These are phyloP conservation scores for Tilletiopsis washingtonensis DNA, from an alignment of 1,284 basidiomycete species.

Conservation along the genomic window DNA sequence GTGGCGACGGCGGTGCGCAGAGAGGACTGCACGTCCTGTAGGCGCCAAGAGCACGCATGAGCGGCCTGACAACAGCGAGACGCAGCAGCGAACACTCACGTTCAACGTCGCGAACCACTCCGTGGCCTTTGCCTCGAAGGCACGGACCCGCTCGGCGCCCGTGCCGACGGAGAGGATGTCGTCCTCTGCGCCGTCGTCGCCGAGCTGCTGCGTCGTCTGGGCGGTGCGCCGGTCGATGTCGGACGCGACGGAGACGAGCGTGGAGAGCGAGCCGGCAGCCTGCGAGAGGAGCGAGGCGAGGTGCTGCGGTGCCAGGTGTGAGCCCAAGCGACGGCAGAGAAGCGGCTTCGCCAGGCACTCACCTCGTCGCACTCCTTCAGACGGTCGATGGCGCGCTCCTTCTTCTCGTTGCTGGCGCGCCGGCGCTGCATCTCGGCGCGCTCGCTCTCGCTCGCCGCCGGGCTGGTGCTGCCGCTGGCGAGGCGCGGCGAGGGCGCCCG, in stretches of 20 bases:
- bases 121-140: background rate
- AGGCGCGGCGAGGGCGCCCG: no score
- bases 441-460: no score
- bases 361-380: background rate
- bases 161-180: background rate
- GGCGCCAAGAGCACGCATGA: no score
- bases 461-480: no score
- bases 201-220: no score
- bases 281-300: background rate
- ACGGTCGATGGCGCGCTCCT: background rate
- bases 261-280: background rate
- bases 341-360: background rate
- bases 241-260: background rate
- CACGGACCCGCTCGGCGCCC: background rate
- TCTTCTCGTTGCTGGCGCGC: background rate
- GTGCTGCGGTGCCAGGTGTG: no score
- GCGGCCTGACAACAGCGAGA: no score
- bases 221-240: background rate
- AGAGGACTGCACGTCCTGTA: background rate
- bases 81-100: no score
- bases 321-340: background rate
- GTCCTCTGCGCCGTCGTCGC: background rate
- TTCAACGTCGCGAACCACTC: background rate
- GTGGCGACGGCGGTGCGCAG: background rate
- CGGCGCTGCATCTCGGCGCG: background rate